These are phyloP conservation scores for Claviceps digitariae DNA, from an alignment of 2,329 filamentous ascomycete genomes.

Conservation along the genomic window DNA sequence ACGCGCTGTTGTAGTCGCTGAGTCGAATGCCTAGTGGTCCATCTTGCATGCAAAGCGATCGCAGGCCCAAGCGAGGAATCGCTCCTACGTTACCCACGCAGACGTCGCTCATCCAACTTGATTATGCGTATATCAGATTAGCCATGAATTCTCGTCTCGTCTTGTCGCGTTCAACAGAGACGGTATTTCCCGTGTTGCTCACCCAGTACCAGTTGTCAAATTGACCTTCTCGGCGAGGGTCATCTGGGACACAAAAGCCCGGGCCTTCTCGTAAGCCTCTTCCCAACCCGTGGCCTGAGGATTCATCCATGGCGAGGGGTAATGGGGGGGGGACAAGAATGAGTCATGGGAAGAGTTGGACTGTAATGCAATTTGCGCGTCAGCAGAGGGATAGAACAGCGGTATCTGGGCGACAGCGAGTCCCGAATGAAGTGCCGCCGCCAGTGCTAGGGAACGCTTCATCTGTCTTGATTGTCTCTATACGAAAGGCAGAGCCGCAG, in stretches of 20 bases:
- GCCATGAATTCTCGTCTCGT: no score
- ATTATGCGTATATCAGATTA: constrained; percentile 5
- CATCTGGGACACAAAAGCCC: constrained; percentile 67
- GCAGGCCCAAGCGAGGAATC: constrained; percentile 56
- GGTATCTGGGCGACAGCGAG: neutral
- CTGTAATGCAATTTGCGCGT: constrained; percentile 12
- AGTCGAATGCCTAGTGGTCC: constrained; percentile 68
- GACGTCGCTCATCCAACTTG: constrained; percentile 39
- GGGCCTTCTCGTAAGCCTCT: constrained; percentile 61
- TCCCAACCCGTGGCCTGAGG: constrained; percentile 60
- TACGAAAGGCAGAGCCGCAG: neutral
- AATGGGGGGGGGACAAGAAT: constrained; percentile 44
- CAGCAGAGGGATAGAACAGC: constrained; percentile 7
- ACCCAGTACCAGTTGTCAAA: constrained; percentile 81
- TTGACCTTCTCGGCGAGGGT: constrained; percentile 88
- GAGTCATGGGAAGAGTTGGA: constrained; percentile 6
- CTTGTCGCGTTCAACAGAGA: constrained; percentile 5
- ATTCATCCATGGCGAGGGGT: constrained; percentile 80
- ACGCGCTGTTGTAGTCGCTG: constrained; percentile 68
- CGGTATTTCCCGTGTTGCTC: constrained; percentile 16
- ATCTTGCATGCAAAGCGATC: constrained; percentile 74
- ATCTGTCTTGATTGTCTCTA: neutral
- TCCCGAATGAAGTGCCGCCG: neutral
- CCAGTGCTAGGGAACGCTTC: neutral
- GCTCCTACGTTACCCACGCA: constrained; percentile 68